These are phyloP conservation scores for Termitomyces sp. DNA, from an alignment of 768 basidiomycete genomes.

Conservation along the genomic window DNA sequence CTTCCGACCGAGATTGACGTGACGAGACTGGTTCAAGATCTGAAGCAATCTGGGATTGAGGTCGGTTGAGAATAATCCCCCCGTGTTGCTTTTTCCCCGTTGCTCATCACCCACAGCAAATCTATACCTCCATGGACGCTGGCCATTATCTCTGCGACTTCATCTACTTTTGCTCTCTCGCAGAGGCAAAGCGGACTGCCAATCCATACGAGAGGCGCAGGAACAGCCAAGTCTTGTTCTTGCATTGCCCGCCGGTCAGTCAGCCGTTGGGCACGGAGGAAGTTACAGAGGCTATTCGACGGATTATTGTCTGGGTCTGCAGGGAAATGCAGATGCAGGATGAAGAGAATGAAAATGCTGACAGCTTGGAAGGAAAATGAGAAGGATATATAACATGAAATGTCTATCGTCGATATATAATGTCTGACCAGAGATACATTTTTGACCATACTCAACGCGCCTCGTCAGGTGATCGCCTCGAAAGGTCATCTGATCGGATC, in stretches of 20 bases:
- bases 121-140: constrained; percentile 69
- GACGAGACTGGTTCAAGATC: constrained; percentile 46
- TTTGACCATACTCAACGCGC: not conserved
- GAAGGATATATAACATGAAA: not conserved
- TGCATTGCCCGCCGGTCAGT: constrained; percentile 67
- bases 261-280: constrained; percentile 61
- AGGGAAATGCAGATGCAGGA: constrained; percentile 31
- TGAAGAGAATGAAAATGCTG: constrained; percentile 20
- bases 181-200: constrained; percentile 52
- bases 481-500: constrained; percentile 12
- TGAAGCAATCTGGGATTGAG: constrained; percentile 45
- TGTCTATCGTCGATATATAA: not conserved
- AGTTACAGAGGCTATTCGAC: constrained; percentile 59
- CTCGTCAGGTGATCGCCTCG: not conserved
- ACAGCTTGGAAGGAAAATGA: constrained; percentile 13
- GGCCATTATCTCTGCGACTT: constrained; percentile 77
- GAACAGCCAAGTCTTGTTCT: constrained; percentile 51
- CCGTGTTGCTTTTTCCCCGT: not conserved
- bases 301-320: constrained; percentile 57
- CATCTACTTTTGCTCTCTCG: constrained; percentile 71
- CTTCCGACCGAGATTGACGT: constrained; percentile 57
- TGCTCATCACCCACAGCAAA: constrained; percentile 36
- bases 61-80: constrained; percentile 27
- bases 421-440: no score
- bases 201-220: constrained; percentile 37